These are phyloP conservation scores for Podaxis carcinomalis DNA, from an alignment of 768 basidiomycete genomes.

Conservation along the genomic window DNA sequence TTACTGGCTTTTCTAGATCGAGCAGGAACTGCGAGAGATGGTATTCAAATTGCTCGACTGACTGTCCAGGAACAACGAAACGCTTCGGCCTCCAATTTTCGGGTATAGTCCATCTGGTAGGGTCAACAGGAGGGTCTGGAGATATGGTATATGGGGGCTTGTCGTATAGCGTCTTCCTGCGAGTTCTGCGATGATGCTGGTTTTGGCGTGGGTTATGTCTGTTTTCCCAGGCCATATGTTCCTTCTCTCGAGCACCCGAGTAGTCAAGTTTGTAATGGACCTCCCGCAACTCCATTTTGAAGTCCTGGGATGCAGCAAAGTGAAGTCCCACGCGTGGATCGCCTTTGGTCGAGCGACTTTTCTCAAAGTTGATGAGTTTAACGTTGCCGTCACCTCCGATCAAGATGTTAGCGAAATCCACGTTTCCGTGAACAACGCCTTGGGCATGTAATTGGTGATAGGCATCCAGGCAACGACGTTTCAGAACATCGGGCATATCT, in stretches of 20 bases:
- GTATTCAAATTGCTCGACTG: not conserved
- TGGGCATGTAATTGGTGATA: slow-evolving; percentile 43
- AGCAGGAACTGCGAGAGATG: not conserved
- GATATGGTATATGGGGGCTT: not conserved
- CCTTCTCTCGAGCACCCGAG: slow-evolving; percentile 21
- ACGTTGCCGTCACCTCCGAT: slow-evolving; percentile 50
- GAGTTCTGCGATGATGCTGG: not conserved
- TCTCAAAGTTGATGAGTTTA: slow-evolving; percentile 52
- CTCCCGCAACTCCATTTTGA: slow-evolving; percentile 49
- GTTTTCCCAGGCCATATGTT: slow-evolving; percentile 7
- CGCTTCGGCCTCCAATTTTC: slow-evolving; percentile 2
- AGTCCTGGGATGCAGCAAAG: slow-evolving; percentile 33
- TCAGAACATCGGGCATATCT: slow-evolving; percentile 51
- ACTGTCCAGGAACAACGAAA: slow-evolving; percentile 6
- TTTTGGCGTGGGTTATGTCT: not conserved
- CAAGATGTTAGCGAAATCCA: slow-evolving; percentile 48
- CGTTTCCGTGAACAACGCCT: slow-evolving; percentile 45
- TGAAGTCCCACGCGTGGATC: slow-evolving; percentile 28
- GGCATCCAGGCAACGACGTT: slow-evolving; percentile 47
- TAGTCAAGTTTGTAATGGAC: slow-evolving; percentile 53
- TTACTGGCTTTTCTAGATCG: not conserved
- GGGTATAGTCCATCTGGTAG: not conserved
- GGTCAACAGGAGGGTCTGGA: slow-evolving; percentile 9
- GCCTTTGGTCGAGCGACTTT: slow-evolving; percentile 25
- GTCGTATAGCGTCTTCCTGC: not conserved